Evolutionary conservation across 805 yeast genomes (phyloP).

Genomic region (Cyberlindnera japonica): DNA sequence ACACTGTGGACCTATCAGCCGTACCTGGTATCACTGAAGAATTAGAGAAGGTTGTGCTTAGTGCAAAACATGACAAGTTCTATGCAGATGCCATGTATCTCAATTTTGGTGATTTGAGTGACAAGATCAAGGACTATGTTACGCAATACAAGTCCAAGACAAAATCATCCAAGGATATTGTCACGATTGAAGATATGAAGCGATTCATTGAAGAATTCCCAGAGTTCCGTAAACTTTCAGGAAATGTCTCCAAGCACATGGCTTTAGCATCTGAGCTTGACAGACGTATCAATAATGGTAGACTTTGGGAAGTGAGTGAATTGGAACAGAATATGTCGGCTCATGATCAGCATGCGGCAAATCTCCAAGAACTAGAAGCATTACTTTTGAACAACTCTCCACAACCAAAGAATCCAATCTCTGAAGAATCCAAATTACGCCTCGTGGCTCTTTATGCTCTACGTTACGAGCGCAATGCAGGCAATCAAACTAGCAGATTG

Average conservation of each 20-base stretch:
- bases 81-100: slow-evolving; percentile 77
- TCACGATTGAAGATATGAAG: slow-evolving; percentile 85
- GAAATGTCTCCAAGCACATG: slow-evolving; percentile 90
- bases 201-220: slow-evolving; percentile 90
- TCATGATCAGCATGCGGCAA: slow-evolving; percentile 52
- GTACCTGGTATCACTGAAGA: slow-evolving; percentile 57
- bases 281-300: slow-evolving; percentile 55
- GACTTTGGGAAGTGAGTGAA: slow-evolving; percentile 84
- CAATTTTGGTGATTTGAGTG: slow-evolving; percentile 94
- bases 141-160: slow-evolving; percentile 78
- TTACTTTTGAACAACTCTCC: slow-evolving; percentile 40
- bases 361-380: slow-evolving; percentile 52
- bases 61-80: slow-evolving; percentile 69
- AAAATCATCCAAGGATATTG: slow-evolving; percentile 65
- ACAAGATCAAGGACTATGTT: slow-evolving; percentile 79
- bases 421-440: slow-evolving; percentile 61
- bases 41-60: slow-evolving; percentile 59
- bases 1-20: slow-evolving; percentile 64
- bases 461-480: slow-evolving; percentile 55
- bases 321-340: slow-evolving; percentile 83
- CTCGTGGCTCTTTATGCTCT: slow-evolving; percentile 71
- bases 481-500: slow-evolving; percentile 40
- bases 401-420: slow-evolving; percentile 37
- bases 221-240: slow-evolving; percentile 82
- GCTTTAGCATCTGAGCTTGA: slow-evolving; percentile 85